These are phyloP conservation scores for Thamnidium elegans DNA, from an alignment of 192 early-diverging fungal species.

Conservation along the genomic window DNA sequence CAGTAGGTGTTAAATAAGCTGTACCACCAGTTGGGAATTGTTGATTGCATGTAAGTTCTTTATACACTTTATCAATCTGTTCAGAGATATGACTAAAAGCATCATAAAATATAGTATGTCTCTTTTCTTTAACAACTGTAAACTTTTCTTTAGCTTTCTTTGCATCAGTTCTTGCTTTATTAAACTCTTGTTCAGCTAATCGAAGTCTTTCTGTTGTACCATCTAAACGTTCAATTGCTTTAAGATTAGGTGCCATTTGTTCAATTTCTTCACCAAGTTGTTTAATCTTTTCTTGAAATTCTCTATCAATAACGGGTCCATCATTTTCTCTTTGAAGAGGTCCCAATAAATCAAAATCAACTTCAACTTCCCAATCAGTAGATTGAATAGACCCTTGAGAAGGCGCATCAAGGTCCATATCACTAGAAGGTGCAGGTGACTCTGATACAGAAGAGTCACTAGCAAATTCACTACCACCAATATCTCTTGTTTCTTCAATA, in stretches of 20 bases:
- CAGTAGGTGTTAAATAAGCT: conserved; percentile 90
- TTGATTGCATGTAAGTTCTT: conserved; percentile 85
- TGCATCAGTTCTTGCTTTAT: conserved; percentile 73
- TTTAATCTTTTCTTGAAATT: conserved; percentile 64
- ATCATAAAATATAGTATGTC: conserved; percentile 73
- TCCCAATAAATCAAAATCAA: conserved; percentile 60
- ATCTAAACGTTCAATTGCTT: conserved; percentile 83
- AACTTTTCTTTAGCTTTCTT: conserved; percentile 83
- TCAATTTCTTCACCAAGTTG: conserved; percentile 69
- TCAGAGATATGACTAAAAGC: conserved; percentile 89
- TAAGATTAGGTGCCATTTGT: conserved; percentile 86
- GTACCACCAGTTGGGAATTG: conserved; percentile 92
- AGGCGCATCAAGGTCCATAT: conserved; percentile 51
- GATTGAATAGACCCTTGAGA: conserved; percentile 28
- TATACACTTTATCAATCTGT: conserved; percentile 94
- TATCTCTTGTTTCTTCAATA: conserved; percentile 49
- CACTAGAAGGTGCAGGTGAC: no score
- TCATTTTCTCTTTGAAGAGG: conserved; percentile 46
- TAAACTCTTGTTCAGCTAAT: conserved; percentile 83
- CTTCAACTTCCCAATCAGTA: conserved; percentile 51
- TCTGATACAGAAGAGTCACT: conserved; percentile 4
- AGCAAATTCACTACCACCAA: neutral
- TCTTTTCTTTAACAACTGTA: conserved; percentile 71
- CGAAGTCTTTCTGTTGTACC: conserved; percentile 76
- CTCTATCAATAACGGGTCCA: conserved; percentile 48